phyloP scores from a whole-genome alignment of 2,329 filamentous ascomycete species.

The Boeremia lycopersici region DNA sequence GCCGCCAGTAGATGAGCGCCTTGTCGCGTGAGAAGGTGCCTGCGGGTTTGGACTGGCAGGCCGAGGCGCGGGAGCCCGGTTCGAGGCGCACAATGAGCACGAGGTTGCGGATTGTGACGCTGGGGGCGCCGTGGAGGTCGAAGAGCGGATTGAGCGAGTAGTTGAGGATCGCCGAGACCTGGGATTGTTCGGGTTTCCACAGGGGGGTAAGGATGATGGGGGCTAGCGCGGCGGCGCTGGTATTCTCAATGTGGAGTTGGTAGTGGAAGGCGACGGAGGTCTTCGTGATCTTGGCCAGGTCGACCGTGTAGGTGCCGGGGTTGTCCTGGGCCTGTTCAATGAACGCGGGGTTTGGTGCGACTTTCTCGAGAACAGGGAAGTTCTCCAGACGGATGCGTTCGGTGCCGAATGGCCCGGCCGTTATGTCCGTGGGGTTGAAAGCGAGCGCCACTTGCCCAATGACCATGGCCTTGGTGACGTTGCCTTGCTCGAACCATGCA shows the following conservation, averaged over 20 bases:
- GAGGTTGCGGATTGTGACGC: slow-evolving; percentile 74
- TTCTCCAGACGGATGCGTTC: slow-evolving; percentile 85
- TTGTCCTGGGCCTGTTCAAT: slow-evolving; percentile 72
- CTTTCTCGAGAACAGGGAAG: slow-evolving; percentile 84
- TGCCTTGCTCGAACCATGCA: slow-evolving; percentile 77
- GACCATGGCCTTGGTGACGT: slow-evolving; percentile 73
- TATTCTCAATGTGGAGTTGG: slow-evolving; percentile 73
- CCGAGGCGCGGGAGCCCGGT: slow-evolving; percentile 63
- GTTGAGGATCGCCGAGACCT: slow-evolving; percentile 83
- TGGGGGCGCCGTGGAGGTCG: slow-evolving; percentile 43
- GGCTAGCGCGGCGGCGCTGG: slow-evolving; percentile 63
- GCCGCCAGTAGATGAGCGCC: slow-evolving; percentile 78
- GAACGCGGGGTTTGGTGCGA: slow-evolving; percentile 92
- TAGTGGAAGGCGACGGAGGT: slow-evolving; percentile 91
- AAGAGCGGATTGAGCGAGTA: slow-evolving; percentile 83
- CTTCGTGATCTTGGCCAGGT: slow-evolving; percentile 72
- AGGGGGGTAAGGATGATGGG: slow-evolving; percentile 75
- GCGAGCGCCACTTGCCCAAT: slow-evolving; percentile 88
- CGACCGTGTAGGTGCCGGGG: slow-evolving; percentile 79
- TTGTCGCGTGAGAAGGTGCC: slow-evolving; percentile 82
- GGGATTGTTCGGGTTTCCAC: slow-evolving; percentile 84
- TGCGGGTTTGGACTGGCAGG: slow-evolving; percentile 76
- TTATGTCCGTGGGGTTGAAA: slow-evolving; percentile 67
- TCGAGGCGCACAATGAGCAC: slow-evolving; percentile 75
- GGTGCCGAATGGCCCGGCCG: slow-evolving; percentile 48